Evolutionary conservation across 176 grass and related monocot genomes (phyloP).

Genomic region (Themeda triandra): DNA sequence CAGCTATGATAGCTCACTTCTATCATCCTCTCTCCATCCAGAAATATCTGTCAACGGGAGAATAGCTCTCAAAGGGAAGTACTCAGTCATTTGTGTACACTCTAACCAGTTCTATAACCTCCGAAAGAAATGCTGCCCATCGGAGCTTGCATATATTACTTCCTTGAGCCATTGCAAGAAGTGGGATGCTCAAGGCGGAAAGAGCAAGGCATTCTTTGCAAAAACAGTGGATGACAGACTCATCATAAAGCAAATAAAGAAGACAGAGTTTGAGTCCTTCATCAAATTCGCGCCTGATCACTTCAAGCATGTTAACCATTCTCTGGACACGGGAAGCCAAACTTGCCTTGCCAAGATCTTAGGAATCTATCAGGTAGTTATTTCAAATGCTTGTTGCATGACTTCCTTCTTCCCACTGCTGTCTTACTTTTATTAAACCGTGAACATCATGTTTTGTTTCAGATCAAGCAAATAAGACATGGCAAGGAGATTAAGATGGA

Average conservation of each 20-base stretch:
- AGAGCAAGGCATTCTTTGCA: slow-evolving; percentile 66
- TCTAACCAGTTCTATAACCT: slow-evolving; percentile 61
- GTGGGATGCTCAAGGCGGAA: slow-evolving; percentile 70
- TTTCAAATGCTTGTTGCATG: neutral
- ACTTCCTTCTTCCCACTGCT: neutral
- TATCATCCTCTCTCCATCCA: slow-evolving; percentile 41
- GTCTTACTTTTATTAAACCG: neutral
- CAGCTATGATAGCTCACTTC: slow-evolving; percentile 43
- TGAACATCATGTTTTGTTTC: neutral
- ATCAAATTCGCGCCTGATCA: slow-evolving; percentile 66
- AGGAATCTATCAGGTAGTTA: slow-evolving; percentile 69
- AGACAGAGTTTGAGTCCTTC: slow-evolving; percentile 71
- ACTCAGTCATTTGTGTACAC: slow-evolving; percentile 52
- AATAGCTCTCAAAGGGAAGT: slow-evolving; percentile 39
- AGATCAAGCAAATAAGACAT: slow-evolving; percentile 57
- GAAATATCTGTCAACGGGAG: slow-evolving; percentile 47
- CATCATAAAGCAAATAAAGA: slow-evolving; percentile 73
- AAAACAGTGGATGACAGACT: slow-evolving; percentile 68
- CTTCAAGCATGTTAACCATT: slow-evolving; percentile 59
- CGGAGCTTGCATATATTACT: slow-evolving; percentile 52
- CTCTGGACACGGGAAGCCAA: slow-evolving; percentile 53
- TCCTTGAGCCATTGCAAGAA: slow-evolving; percentile 66
- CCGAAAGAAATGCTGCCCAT: slow-evolving; percentile 61
- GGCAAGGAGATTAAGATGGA: slow-evolving; percentile 60
- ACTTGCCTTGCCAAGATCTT: slow-evolving; percentile 72